Conservation (phyloP, 208 protist species). For the Spironucleus salmonicida region DNA sequence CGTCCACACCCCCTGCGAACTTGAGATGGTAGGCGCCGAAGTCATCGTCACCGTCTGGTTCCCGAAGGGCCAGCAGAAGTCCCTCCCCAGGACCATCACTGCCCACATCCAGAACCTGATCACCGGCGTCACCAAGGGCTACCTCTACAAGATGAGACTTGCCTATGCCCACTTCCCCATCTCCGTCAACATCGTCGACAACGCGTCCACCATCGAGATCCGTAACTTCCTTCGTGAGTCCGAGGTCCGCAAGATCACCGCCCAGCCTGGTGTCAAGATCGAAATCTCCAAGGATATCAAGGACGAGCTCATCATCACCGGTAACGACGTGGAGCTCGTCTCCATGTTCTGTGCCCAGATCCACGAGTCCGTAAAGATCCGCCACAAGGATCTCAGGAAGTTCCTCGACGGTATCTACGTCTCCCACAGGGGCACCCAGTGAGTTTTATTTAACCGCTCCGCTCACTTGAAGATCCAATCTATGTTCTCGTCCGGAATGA, state of each 20-base stretch:
- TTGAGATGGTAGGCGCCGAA: slow-evolving; percentile 50
- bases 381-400: slow-evolving; percentile 99
- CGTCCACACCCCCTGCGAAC: slow-evolving; percentile 68
- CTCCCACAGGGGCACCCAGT: slow-evolving; percentile 62
- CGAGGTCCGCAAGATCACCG: slow-evolving; percentile 63
- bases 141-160: slow-evolving; percentile 91
- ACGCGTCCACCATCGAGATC: slow-evolving; percentile 73
- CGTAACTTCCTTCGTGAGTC: slow-evolving; percentile 98
- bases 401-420: slow-evolving; percentile 99
- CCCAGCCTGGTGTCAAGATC: slow-evolving; percentile 68
- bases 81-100: slow-evolving; percentile 76
- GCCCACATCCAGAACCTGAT: slow-evolving; percentile 94
- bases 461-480: too few species aligned
- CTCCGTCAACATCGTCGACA: slow-evolving; percentile 66
- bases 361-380: slow-evolving; percentile 67
- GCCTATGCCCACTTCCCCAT: slow-evolving; percentile 98
- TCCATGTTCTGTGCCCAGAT: slow-evolving; percentile 70
- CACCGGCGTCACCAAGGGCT: slow-evolving; percentile 91
- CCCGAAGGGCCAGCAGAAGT: slow-evolving; percentile 69
- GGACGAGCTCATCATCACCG: slow-evolving; percentile 84
- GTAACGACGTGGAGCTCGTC: slow-evolving; percentile 75
- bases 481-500: too few species aligned
- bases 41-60: slow-evolving; percentile 77
- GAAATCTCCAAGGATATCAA: slow-evolving; percentile 67
- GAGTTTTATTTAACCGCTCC: too few species aligned